Evolutionary conservation across 257 asterid genomes (phyloP).

Genomic region (Orobanche coerulescens): DNA sequence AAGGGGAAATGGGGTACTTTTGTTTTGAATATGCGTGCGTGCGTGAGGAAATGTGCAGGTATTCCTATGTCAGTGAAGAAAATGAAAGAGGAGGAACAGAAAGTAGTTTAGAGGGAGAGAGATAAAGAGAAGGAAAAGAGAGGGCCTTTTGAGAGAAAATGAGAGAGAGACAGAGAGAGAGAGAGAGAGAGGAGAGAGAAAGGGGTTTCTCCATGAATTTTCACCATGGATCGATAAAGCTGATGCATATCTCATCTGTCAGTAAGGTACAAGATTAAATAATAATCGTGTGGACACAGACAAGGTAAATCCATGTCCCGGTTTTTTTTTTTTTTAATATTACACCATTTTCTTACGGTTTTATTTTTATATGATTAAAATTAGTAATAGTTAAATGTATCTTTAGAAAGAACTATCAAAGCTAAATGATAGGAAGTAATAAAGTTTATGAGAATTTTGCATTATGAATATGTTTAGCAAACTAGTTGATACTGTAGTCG

Average conservation of each 20-base stretch:
- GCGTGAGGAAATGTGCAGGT: slow-evolving; percentile 81
- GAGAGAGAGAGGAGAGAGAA: not conserved
- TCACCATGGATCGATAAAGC: slow-evolving; percentile 74
- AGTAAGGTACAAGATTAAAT: slow-evolving; percentile 56
- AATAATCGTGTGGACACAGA: slow-evolving; percentile 53
- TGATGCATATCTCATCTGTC: slow-evolving; percentile 60
- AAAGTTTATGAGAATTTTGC: too few species aligned
- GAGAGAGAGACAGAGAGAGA: slow-evolving; percentile 2
- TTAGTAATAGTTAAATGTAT: too few species aligned
- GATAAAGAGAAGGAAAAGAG: not conserved
- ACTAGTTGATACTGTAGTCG: too few species aligned
- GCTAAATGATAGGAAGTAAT: too few species aligned
- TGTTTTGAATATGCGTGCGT: slow-evolving; percentile 82
- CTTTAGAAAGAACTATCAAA: too few species aligned
- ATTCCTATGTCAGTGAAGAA: slow-evolving; percentile 76
- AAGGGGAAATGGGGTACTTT: not conserved
- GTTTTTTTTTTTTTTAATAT: not conserved
- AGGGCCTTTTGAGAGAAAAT: slow-evolving; percentile 6
- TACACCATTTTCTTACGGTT: not conserved
- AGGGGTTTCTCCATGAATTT: slow-evolving; percentile 18
- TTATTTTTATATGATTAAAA: too few species aligned
- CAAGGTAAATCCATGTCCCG: slow-evolving; percentile 44
- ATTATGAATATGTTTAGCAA: too few species aligned
- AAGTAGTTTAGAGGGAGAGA: slow-evolving; percentile 43
- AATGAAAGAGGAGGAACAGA: slow-evolving; percentile 52